Percentiles rank a stretch among this genome's conserved stretches.
These are phyloP conservation scores for Stachybotrys elegans DNA, from an alignment of 2,329 filamentous ascomycete genomes.

Conservation along the genomic window DNA sequence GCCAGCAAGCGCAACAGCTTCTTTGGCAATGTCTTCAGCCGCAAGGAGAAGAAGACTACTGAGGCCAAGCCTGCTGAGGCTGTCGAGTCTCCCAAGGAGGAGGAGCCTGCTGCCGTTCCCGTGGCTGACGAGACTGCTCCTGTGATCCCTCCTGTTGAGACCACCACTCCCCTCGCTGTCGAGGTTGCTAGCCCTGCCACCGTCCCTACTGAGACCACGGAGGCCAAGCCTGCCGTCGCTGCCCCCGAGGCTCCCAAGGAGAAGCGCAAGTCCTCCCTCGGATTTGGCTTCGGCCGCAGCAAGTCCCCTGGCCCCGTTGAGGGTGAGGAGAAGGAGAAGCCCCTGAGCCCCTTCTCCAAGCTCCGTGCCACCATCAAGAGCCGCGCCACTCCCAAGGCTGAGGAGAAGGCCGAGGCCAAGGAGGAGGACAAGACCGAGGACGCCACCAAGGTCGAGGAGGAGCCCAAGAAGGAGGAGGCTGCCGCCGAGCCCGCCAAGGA, in stretches of 20 bases:
- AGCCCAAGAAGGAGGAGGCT: conserved; percentile 28
- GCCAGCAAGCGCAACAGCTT: conserved; percentile 52
- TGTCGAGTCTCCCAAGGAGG: conserved; percentile 37
- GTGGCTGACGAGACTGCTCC: conserved; percentile 39
- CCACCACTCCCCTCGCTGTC: conserved; percentile 49
- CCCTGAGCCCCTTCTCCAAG: conserved; percentile 54
- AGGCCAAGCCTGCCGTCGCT: conserved; percentile 41
- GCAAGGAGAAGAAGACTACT: conserved; percentile 51
- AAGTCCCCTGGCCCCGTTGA: conserved; percentile 52
- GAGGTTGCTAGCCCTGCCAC: conserved; percentile 45
- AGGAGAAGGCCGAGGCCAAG: conserved; percentile 36
- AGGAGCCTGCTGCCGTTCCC: conserved; percentile 33
- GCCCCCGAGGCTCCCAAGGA: conserved; percentile 62
- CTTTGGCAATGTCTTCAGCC: conserved; percentile 45
- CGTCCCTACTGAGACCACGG: conserved; percentile 42
- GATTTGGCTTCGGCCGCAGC: conserved; percentile 75
- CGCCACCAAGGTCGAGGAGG: conserved; percentile 17
- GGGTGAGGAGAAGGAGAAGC: conserved; percentile 53
- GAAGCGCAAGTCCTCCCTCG: conserved; percentile 77
- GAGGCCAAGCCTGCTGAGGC: conserved; percentile 39
- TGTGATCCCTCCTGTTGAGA: conserved; percentile 55
- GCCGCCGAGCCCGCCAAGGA: conserved; percentile 15
- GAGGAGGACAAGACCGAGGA: conserved; percentile 25
- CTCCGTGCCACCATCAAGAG: conserved; percentile 52
- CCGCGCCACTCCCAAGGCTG: conserved; percentile 37